phyloP scores from a whole-genome alignment of 2,329 filamentous ascomycete genomes.

The Phoma sp. region DNA sequence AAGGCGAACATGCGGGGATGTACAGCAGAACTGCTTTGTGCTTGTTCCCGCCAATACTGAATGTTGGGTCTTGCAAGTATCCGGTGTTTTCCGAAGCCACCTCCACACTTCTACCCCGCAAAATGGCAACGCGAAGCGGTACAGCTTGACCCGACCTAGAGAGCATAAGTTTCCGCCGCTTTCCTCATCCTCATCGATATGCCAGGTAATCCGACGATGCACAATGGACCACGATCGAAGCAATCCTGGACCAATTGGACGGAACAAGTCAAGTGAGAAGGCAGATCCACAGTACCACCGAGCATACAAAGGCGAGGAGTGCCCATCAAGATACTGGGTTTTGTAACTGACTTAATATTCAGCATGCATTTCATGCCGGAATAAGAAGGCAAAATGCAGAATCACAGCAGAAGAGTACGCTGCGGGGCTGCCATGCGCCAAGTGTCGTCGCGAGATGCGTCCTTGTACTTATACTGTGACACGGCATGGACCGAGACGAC shows the following conservation, averaged over 20 bases:
- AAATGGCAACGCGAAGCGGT: neutral
- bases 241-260: constrained; percentile 1
- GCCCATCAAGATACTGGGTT: neutral
- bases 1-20: neutral
- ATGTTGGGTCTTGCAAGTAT: neutral
- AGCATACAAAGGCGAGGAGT: neutral
- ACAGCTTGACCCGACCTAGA: neutral
- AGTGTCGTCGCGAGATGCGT: constrained; percentile 4
- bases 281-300: neutral
- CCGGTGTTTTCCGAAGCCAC: constrained; percentile 1
- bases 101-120: neutral
- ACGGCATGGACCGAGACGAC: constrained; percentile 3
- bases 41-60: neutral
- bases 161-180: neutral
- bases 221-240: neutral
- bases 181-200: neutral
- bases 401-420: constrained; percentile 1
- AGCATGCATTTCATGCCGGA: neutral
- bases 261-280: neutral
- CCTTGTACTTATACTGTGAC: neutral
- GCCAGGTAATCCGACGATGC: neutral
- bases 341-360: neutral
- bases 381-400: neutral
- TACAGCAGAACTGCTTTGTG: neutral
- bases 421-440: neutral